phyloP scores from a whole-genome alignment of 164 flowering plant species.

The Vitis vinifera region ASM3070453v1 NC_081815.1:4107001-4107500 shows the following conservation, averaged over 20 bases:
- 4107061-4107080: not conserved
- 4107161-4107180: slow-evolving; percentile 7
- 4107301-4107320: not conserved
- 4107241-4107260: not conserved
- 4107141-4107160: not conserved
- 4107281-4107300: not conserved
- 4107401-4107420: too few species aligned
- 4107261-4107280: not conserved
- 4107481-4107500: slow-evolving; percentile 35
- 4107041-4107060: not conserved
- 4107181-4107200: not conserved
- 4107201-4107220: not conserved
- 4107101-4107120: not conserved
- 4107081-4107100: not conserved
- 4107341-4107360: too few species aligned
- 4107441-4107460: not conserved
- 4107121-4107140: not conserved
- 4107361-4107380: too few species aligned
- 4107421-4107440: not conserved
- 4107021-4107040: not conserved
- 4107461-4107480: not conserved
- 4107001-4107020: not conserved
- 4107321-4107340: not conserved
- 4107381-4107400: too few species aligned
- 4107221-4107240: not conserved